Base-by-base conservation (phyloP, 2,329 filamentous ascomycete species). In the Pezicula radicicola region DNA sequence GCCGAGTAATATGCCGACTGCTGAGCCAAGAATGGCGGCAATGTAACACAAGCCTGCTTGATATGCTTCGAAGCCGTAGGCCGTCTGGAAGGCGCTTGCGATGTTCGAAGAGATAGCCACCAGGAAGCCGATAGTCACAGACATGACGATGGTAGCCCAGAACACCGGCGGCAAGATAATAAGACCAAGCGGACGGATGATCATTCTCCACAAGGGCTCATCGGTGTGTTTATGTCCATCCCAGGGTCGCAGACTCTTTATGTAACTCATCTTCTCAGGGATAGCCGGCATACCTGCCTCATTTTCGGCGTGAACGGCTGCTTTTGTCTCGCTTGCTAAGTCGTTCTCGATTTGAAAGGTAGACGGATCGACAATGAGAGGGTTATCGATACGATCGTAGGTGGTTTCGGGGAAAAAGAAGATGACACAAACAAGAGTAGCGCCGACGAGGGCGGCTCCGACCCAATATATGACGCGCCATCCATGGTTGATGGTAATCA, bases 341-440 rank as follows among this genome's bases (percentile, higher is more conserved):
- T 52, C 46, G 19, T 25, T 51, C 6, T 27, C 27, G 30, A 30
- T 36, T 6, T 15, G 6, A 6, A 18, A 6, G 36, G 15, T 39
- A 6, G 36, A n/a, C n/a, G n/a, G n/a, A n/a, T n/a, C n/a, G n/a
- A n/a, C n/a, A n/a, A n/a, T n/a, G n/a, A n/a, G 36, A 9, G 36
- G 15, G 36, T 4, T 13, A 5, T 39, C 15, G 16, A 59, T 59
- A 52, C 76, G 70, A 39, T 61, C 63, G 60, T 73, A 82, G 9
- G 73, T 72, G 0, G 79, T 83, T 61, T 83, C 80, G 0, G 80
- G 79, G 48, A 83, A 77, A 4, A 76, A 76, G 51, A 83, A 74
- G 58, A 78, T 65, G 7, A 76, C 71, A 3, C 81, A 55, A 1
- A 80, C 48, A 1, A 77, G 72, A 21, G 75, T 66, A 8, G 69